Conservation (phyloP, 2,329 filamentous ascomycete genomes). For the Sphaerostilbella broomeana region DNA sequence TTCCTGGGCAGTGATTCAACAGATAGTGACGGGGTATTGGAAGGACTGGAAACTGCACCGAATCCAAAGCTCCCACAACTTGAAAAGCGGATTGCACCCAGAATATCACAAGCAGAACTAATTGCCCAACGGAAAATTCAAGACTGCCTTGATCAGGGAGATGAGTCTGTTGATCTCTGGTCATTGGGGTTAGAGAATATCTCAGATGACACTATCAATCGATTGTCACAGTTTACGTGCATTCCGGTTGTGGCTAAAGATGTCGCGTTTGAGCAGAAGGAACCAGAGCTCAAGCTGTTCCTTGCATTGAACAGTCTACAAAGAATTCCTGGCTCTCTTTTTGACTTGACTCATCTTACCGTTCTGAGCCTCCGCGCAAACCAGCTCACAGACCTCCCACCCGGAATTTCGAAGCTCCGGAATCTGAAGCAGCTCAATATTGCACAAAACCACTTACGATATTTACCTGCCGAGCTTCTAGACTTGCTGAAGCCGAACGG, state of each 20-base stretch:
- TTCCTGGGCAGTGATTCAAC: conserved; percentile 58
- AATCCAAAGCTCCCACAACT: conserved; percentile 34
- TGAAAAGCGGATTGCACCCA: conserved; percentile 23
- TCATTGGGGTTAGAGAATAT: conserved; percentile 47
- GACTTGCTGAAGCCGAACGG: conserved; percentile 41
- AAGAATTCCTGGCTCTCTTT: conserved; percentile 52
- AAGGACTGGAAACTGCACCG: conserved; percentile 25
- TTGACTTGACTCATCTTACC: conserved; percentile 54
- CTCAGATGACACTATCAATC: conserved; percentile 50
- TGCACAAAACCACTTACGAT: conserved; percentile 54
- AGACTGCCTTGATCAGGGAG: conserved; percentile 49
- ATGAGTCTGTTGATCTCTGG: conserved; percentile 57
- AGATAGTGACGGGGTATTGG: conserved; percentile 37
- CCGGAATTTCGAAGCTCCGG: conserved; percentile 49
- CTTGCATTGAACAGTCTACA: conserved; percentile 53
- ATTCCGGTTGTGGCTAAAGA: conserved; percentile 49
- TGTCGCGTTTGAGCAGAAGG: conserved; percentile 53
- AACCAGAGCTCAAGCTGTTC: conserved; percentile 55
- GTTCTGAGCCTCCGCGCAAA: conserved; percentile 63
- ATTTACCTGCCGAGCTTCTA: conserved; percentile 58
- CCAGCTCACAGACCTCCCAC: conserved; percentile 52
- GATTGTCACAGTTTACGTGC: conserved; percentile 47
- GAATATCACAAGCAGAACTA: conserved; percentile 36
- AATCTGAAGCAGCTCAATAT: conserved; percentile 59
- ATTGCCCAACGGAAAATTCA: conserved; percentile 41